These are phyloP conservation scores for Brassica cretica DNA, from an alignment of 345 rosid species.

Conservation along the genomic window DNA sequence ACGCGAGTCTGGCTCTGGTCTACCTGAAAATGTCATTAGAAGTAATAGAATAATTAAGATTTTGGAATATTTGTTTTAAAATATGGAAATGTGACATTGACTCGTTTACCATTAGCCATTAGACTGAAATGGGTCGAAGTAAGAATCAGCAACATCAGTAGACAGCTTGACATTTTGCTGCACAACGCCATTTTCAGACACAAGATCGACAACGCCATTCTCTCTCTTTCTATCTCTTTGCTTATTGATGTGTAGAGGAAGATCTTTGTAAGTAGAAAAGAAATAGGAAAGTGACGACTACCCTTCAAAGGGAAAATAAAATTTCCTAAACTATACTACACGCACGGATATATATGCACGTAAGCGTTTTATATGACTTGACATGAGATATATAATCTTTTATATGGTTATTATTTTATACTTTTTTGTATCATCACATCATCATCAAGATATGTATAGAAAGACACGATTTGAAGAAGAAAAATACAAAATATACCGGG, in stretches of 20 bases:
- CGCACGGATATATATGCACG: slow-evolving; percentile 33
- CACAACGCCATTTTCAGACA: slow-evolving; percentile 40
- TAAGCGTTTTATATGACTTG: slow-evolving; percentile 30
- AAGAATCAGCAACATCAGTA: slow-evolving; percentile 50
- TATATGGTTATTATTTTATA: not conserved
- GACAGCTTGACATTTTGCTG: slow-evolving; percentile 40
- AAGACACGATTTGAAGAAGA: slow-evolving; percentile 30
- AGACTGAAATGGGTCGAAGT: slow-evolving; percentile 53
- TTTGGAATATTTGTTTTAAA: not conserved
- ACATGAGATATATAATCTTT: slow-evolving; percentile 11
- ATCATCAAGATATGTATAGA: slow-evolving; percentile 31
- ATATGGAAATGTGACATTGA: slow-evolving; percentile 32
- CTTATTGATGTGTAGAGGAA: slow-evolving; percentile 25
- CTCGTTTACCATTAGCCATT: slow-evolving; percentile 57
- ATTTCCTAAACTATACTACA: slow-evolving; percentile 21
- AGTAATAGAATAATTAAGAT: slow-evolving; percentile 11
- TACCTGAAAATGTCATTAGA: slow-evolving; percentile 48
- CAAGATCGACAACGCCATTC: not conserved
- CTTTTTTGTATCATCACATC: slow-evolving; percentile 29
- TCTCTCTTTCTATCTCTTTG: not conserved
- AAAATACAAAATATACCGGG: slow-evolving; percentile 31
- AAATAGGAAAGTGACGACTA: slow-evolving; percentile 27
- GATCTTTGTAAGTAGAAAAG: slow-evolving; percentile 20
- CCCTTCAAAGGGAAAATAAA: slow-evolving; percentile 12
- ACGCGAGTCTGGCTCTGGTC: slow-evolving; percentile 47